Percentiles rank a stretch among this genome's conserved stretches.
phyloP scores from a whole-genome alignment of 768 basidiomycete genomes.

The Tricholoma sp. region DNA sequence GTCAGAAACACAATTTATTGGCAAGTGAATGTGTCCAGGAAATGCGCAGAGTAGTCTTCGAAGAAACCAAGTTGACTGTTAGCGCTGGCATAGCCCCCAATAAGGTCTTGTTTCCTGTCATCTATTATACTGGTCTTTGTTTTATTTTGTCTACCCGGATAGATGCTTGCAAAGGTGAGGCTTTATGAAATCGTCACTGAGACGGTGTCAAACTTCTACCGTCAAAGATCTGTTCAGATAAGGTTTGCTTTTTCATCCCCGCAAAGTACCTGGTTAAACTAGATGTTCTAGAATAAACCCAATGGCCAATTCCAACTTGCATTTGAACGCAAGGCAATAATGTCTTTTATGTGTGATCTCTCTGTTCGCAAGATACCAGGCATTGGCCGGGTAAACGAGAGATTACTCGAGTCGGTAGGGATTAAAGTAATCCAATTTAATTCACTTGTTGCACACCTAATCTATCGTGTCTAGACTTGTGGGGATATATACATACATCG shows the following conservation, averaged over 20 bases:
- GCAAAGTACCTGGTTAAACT: not conserved
- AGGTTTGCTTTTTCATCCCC: constrained; percentile 34
- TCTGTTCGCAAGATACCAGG: constrained; percentile 87
- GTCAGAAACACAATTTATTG: constrained; percentile 56
- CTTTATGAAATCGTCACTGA: not conserved
- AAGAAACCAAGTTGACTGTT: constrained; percentile 82
- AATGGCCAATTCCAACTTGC: constrained; percentile 84
- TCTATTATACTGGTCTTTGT: not conserved
- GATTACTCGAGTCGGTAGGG: constrained; percentile 80
- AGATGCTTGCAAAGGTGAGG: constrained; percentile 90
- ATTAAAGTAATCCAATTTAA: constrained; percentile 51
- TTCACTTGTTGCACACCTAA: not conserved
- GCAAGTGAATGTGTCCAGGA: constrained; percentile 73
- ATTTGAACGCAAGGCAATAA: constrained; percentile 59
- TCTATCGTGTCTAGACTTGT: constrained; percentile 54
- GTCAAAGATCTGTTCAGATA: constrained; percentile 85
- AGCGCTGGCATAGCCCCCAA: constrained; percentile 96
- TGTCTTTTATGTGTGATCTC: constrained; percentile 73
- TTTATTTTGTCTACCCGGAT: not conserved
- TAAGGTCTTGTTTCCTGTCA: constrained; percentile 49
- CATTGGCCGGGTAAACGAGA: constrained; percentile 86
- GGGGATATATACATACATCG: constrained; percentile 84
- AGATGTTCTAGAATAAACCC: constrained; percentile 71
- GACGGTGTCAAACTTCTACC: not conserved
- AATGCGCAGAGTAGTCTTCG: constrained; percentile 68